A percentile compares a stretch with the other conserved stretches of the same genome.
These are phyloP conservation scores for Ceratocystis destructans DNA, from an alignment of 2,329 filamentous ascomycete species.

Conservation along the genomic window DNA sequence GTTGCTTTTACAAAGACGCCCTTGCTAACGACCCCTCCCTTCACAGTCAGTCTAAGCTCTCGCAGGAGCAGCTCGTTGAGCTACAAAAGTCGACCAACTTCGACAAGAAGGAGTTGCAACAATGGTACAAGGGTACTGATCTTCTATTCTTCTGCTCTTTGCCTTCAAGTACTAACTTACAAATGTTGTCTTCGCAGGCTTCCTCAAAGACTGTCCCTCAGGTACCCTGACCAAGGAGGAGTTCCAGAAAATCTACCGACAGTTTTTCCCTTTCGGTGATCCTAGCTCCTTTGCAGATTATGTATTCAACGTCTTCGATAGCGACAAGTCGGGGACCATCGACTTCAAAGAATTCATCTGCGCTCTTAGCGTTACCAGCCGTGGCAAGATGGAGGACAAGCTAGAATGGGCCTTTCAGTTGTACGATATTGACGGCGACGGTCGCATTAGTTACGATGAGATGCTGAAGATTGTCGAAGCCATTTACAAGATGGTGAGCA, in stretches of 20 bases:
- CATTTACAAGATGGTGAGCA: slow-evolving; percentile 93
- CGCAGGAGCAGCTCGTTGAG: slow-evolving; percentile 86
- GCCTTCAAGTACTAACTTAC: slow-evolving; percentile 1
- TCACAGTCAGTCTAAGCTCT: slow-evolving; percentile 89
- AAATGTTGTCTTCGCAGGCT: slow-evolving; percentile 44
- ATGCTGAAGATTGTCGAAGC: slow-evolving; percentile 98
- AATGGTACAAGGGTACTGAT: slow-evolving; percentile 94
- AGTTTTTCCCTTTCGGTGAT: slow-evolving; percentile 98
- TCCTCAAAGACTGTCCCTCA: slow-evolving; percentile 94
- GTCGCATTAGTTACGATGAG: slow-evolving; percentile 97
- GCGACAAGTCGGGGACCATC: slow-evolving; percentile 91
- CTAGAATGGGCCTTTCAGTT: slow-evolving; percentile 98
- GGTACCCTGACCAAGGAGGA: slow-evolving; percentile 96
- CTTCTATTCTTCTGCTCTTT: background rate
- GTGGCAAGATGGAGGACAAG: slow-evolving; percentile 99
- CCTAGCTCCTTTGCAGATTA: slow-evolving; percentile 96
- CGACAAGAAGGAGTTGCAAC: slow-evolving; percentile 98
- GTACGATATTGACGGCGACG: slow-evolving; percentile 97
- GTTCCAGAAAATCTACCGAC: slow-evolving; percentile 98
- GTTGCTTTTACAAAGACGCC: background rate
- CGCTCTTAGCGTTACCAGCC: slow-evolving; percentile 87
- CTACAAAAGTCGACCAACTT: slow-evolving; percentile 96
- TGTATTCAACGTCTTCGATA: slow-evolving; percentile 98
- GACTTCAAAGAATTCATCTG: slow-evolving; percentile 99
- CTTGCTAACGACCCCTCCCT: background rate